Evolutionary conservation across 495 filamentous ascomycete genomes (phyloP).

Genomic region (Aspergillus coremiiformis): DNA sequence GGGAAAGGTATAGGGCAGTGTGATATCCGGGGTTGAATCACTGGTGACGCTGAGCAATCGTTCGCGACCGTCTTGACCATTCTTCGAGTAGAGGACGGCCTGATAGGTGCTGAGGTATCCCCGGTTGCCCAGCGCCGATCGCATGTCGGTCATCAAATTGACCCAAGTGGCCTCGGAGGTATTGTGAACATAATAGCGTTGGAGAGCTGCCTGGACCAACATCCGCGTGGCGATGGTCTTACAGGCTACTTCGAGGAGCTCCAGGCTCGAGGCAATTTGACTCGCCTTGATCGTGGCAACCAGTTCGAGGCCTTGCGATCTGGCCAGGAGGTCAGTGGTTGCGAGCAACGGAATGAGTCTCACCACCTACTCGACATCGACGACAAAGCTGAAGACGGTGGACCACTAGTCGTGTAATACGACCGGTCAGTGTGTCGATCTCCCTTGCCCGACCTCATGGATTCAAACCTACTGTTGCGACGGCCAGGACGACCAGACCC

Average conservation of each 20-base stretch:
- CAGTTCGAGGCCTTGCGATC: slow-evolving; percentile 54
- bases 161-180: slow-evolving; percentile 47
- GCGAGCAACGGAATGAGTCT: not conserved
- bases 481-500: slow-evolving; percentile 55
- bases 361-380: slow-evolving; percentile 47
- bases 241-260: slow-evolving; percentile 64
- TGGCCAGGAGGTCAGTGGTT: slow-evolving; percentile 14
- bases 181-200: slow-evolving; percentile 54
- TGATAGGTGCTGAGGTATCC: slow-evolving; percentile 49
- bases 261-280: slow-evolving; percentile 66
- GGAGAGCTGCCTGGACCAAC: slow-evolving; percentile 55
- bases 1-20: slow-evolving; percentile 47
- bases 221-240: slow-evolving; percentile 60
- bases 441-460: slow-evolving; percentile 18
- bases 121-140: slow-evolving; percentile 50
- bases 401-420: slow-evolving; percentile 54
- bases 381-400: slow-evolving; percentile 68
- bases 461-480: slow-evolving; percentile 49
- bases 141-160: slow-evolving; percentile 48
- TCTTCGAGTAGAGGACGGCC: slow-evolving; percentile 57
- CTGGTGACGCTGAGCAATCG: slow-evolving; percentile 57
- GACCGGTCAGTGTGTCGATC: not conserved
- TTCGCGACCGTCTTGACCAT: slow-evolving; percentile 38
- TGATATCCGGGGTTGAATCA: slow-evolving; percentile 35
- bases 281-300: slow-evolving; percentile 80